Evolutionary conservation across 2,329 filamentous ascomycete species (phyloP).

Genomic region (Pestalotiopsis sp.): DNA sequence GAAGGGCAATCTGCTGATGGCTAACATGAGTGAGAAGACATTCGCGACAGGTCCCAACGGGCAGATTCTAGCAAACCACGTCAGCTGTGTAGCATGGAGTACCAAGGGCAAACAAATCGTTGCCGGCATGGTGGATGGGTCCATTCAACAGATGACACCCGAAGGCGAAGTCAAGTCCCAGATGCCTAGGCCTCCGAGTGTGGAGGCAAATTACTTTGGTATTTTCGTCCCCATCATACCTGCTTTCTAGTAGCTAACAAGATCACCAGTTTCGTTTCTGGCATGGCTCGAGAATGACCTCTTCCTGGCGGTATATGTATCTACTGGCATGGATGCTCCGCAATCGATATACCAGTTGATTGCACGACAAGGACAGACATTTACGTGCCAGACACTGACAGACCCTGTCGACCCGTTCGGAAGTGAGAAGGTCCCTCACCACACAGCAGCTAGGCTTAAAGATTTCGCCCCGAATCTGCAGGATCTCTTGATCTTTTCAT

Average conservation of each 20-base stretch:
- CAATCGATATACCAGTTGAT: slow-evolving; percentile 80
- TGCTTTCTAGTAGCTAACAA: slow-evolving; percentile 25
- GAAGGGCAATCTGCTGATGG: slow-evolving; percentile 81
- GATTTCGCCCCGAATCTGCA: slow-evolving; percentile 80
- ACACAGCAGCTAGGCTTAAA: slow-evolving; percentile 76
- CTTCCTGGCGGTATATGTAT: slow-evolving; percentile 81
- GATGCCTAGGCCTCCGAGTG: slow-evolving; percentile 74
- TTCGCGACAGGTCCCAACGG: slow-evolving; percentile 64
- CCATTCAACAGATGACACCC: slow-evolving; percentile 80
- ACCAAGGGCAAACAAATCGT: slow-evolving; percentile 90
- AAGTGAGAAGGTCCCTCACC: slow-evolving; percentile 68
- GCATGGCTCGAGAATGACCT: slow-evolving; percentile 87
- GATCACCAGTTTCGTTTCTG: slow-evolving; percentile 72
- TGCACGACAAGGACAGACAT: slow-evolving; percentile 65
- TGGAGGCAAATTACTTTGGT: slow-evolving; percentile 69
- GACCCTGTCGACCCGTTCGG: slow-evolving; percentile 77
- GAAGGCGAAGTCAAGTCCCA: slow-evolving; percentile 76
- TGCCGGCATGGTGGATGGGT: slow-evolving; percentile 81
- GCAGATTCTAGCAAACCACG: slow-evolving; percentile 67
- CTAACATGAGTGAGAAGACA: slow-evolving; percentile 71
- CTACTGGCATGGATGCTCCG: slow-evolving; percentile 58
- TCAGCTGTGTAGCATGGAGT: slow-evolving; percentile 90
- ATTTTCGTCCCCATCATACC: slow-evolving; percentile 33
- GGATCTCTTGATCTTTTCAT: slow-evolving; percentile 81
- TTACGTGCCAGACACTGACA: slow-evolving; percentile 73